Evolutionary conservation across 257 asterid genomes (phyloP).

Genomic region (Salvia splendens): DNA sequence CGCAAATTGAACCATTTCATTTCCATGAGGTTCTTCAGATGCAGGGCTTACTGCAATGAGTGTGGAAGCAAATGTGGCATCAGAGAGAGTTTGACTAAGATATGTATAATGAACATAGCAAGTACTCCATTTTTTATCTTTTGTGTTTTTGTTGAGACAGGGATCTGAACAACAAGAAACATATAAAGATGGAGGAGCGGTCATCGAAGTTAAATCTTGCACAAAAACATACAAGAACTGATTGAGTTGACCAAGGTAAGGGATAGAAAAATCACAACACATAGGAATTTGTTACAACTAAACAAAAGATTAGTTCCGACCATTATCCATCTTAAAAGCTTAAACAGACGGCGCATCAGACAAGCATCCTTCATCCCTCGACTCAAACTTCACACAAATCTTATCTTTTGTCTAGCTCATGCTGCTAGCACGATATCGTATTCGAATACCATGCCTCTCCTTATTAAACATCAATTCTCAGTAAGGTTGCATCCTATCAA

Average conservation of each 20-base stretch:
- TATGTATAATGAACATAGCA: conserved; percentile 9
- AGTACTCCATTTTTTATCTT: neutral
- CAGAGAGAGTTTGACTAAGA: conserved; percentile 26
- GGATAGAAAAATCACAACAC: neutral
- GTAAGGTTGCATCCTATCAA: neutral
- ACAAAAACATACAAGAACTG: no score
- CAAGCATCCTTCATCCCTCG: neutral
- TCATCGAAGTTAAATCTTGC: no score
- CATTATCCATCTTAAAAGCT: conserved; percentile 11
- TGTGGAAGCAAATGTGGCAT: conserved; percentile 15
- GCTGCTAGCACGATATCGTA: neutral
- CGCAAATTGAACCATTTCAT: conserved; percentile 67
- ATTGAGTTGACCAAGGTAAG: neutral
- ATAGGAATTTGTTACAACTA: conserved; percentile 5
- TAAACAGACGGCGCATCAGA: neutral
- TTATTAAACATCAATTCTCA: conserved; percentile 1
- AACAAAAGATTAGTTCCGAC: neutral
- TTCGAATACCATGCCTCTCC: neutral
- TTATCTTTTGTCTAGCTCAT: neutral
- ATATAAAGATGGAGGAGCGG: neutral
- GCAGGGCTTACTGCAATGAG: conserved; percentile 48
- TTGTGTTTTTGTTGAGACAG: neutral
- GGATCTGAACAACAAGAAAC: neutral
- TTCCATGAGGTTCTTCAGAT: conserved; percentile 46
- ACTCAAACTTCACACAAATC: conserved; percentile 4